Evolutionary conservation across 75 land plant species (phyloP).

Genomic region (Picea sitchensis): DNA sequence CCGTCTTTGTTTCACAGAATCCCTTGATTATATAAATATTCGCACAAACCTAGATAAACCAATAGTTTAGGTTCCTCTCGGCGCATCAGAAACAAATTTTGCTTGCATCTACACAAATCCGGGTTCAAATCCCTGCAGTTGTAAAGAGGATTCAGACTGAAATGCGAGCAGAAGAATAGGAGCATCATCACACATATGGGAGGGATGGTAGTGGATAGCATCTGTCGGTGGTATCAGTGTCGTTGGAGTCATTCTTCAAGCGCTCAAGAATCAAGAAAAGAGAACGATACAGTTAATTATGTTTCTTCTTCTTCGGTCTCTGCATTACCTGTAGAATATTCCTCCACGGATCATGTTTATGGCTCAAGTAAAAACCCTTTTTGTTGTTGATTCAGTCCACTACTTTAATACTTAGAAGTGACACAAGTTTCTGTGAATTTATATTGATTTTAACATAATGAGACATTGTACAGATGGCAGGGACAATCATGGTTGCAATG

Average conservation of each 20-base stretch:
- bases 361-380: not conserved
- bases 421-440: no score
- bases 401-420: no score
- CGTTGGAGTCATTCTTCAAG: not conserved
- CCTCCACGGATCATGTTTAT: no score
- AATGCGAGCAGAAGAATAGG: conserved; percentile 2
- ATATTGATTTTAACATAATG: no score
- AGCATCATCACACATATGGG: not conserved
- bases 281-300: not conserved
- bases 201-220: not conserved
- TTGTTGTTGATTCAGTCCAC: no score
- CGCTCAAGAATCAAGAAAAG: not conserved
- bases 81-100: no score
- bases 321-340: not conserved
- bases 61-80: not conserved
- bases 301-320: not conserved
- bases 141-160: not conserved
- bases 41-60: no score
- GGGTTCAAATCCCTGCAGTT: not conserved
- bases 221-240: not conserved
- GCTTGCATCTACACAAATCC: not conserved
- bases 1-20: no score
- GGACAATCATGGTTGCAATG: no score
- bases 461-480: not conserved
- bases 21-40: no score